Base-by-base conservation (phyloP, 2,329 filamentous ascomycete genomes). In the Verticillium albo-atrum region DNA sequence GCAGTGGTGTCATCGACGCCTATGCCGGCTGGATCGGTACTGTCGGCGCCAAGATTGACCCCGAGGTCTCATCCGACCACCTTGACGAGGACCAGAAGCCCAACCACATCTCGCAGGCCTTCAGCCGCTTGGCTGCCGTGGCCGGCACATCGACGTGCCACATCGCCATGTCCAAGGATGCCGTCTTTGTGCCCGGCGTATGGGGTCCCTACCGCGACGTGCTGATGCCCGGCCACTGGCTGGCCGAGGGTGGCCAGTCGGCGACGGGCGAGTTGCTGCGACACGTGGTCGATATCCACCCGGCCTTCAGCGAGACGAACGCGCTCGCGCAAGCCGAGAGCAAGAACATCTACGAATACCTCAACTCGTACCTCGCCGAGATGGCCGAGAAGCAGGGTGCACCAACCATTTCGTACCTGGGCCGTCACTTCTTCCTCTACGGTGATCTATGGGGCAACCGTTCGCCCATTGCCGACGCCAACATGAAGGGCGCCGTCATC, bases 21-120 rank as follows among this genome's bases (percentile, higher is more conserved):
- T 99, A 99, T 70, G 95, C 95, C 61, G 95, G 95, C 64, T 99
- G 95, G 95, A 95, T 99, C 66, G 95, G 95, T 62, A 98, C 95
- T 1, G 95, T 99, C n/a, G 95, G 95, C 60, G 94, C 95, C 62
- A 97, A 97, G 75, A 91, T 97, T 67, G 84, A 92, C 65, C 83
- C 96, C 17, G 81, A 82, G 47, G 55, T 64, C 26, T 60, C 59
- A 12, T 77, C 81, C 60, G 85, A 89, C 59, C 83, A 89, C 54
- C 82, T 94, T 42, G 88, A 89, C 70, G 80, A 84, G 61, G 83
- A 83, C 35, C 81, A 83, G 4, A 83, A 90, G 1, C 87, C 89
- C 70, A 96, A 96, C 75, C 92, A 96, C 71, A 85, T 95, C n/a
- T 85, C 89, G 2, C 92, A 97, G 75, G 94, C 94, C 6, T 98